These are phyloP conservation scores for Ampelomyces quisqualis DNA, from an alignment of 2,329 filamentous ascomycete genomes.

Conservation along the genomic window DNA sequence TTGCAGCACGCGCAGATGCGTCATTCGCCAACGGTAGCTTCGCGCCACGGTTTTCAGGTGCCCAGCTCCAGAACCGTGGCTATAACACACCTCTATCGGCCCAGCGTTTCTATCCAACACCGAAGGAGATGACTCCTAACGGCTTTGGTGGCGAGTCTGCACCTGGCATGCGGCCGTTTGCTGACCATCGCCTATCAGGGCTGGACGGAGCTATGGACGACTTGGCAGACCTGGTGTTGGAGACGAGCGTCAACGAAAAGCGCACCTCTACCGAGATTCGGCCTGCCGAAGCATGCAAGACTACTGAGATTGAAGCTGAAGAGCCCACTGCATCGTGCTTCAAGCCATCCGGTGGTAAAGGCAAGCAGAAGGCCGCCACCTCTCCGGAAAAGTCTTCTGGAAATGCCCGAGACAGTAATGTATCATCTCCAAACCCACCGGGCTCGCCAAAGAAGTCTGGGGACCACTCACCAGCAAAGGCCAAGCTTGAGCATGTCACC, in stretches of 20 bases:
- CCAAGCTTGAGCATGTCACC: slow-evolving; percentile 50
- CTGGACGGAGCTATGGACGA: slow-evolving; percentile 46
- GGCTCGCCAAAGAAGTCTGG: slow-evolving; percentile 41
- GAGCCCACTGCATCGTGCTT: slow-evolving; percentile 36
- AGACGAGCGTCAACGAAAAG: slow-evolving; percentile 18
- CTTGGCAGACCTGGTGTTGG: slow-evolving; percentile 32
- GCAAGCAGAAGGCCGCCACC: slow-evolving; percentile 32
- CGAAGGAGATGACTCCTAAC: slow-evolving; percentile 24
- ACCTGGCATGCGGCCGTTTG: slow-evolving; percentile 18
- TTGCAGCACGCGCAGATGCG: slow-evolving; percentile 11
- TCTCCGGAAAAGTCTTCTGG: slow-evolving; percentile 26
- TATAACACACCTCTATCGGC: slow-evolving; percentile 24
- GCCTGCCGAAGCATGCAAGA: slow-evolving; percentile 2
- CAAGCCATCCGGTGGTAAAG: slow-evolving; percentile 29
- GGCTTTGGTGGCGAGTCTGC: slow-evolving; percentile 8
- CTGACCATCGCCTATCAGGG: slow-evolving; percentile 33
- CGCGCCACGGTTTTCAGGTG: slow-evolving; percentile 28
- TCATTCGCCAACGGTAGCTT: slow-evolving; percentile 10
- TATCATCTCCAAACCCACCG: slow-evolving; percentile 29
- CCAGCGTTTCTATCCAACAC: slow-evolving; percentile 28
- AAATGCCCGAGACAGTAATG: slow-evolving; percentile 15
- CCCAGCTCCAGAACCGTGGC: slow-evolving; percentile 23
- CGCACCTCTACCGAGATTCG: slow-evolving; percentile 8
- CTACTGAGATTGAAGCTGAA: slow-evolving; percentile 13
- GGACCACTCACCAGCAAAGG: slow-evolving; percentile 48